phyloP scores from a whole-genome alignment of 208 protist genomes.

The Porcisia hertigi region DNA sequence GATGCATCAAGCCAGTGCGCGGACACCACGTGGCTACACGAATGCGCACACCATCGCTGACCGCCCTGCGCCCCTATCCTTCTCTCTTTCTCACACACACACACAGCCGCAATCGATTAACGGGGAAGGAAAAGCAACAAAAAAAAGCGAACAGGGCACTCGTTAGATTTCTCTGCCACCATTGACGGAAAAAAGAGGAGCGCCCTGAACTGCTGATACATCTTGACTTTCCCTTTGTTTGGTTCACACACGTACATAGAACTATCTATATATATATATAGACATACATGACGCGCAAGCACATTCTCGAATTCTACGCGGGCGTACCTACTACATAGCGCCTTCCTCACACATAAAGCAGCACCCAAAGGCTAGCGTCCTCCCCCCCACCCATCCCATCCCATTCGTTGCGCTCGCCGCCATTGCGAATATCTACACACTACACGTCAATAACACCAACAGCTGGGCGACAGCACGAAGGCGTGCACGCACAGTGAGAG shows the following conservation, averaged over 20 bases:
- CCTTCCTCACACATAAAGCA: no score
- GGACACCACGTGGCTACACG: background rate
- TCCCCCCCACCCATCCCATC: no score
- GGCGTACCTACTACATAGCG: no score
- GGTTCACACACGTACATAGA: no score
- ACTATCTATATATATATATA: no score
- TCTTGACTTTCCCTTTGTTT: background rate
- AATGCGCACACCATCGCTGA: background rate
- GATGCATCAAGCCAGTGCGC: background rate
- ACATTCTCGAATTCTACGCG: no score
- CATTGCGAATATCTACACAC: background rate
- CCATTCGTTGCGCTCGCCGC: background rate
- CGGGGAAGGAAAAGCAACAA: background rate
- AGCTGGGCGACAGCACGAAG: background rate
- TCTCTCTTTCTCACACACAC: background rate
- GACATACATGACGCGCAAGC: no score
- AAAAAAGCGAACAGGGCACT: background rate
- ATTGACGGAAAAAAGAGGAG: background rate
- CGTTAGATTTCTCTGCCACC: background rate
- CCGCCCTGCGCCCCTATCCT: background rate
- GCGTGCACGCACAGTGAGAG: background rate
- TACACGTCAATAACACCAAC: background rate
- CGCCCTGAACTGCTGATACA: background rate
- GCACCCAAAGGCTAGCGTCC: no score
- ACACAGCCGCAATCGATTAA: background rate